A percentile compares a stretch with the other conserved stretches of the same genome.
phyloP scores from a whole-genome alignment of 2,329 filamentous ascomycete genomes.

The Uncinocarpus reesii region DNA sequence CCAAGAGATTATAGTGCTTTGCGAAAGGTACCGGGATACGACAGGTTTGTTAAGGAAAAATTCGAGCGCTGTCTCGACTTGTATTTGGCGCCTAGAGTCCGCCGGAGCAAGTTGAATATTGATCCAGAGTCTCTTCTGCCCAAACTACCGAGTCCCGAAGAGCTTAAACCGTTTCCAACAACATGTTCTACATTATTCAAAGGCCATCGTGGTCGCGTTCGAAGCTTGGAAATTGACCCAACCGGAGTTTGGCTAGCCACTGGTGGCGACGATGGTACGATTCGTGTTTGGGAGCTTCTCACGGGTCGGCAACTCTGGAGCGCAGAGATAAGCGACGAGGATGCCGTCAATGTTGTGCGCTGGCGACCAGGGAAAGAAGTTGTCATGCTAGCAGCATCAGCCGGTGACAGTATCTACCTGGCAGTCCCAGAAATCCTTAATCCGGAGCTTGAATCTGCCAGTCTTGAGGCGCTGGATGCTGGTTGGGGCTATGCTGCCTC shows the following conservation, averaged over 20 bases:
- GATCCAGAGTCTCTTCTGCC: conserved; percentile 86
- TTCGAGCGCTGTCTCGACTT: conserved; percentile 93
- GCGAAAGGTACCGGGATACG: conserved; percentile 85
- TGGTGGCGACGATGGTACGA: conserved; percentile 86
- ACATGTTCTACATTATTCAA: conserved; percentile 76
- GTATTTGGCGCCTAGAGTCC: conserved; percentile 83
- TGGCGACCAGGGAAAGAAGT: conserved; percentile 81
- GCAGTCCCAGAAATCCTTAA: conserved; percentile 64
- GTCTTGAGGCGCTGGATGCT: conserved; percentile 66
- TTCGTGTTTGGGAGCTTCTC: conserved; percentile 78
- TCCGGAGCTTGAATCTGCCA: conserved; percentile 62
- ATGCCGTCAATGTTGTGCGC: conserved; percentile 73
- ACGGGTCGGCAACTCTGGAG: conserved; percentile 84
- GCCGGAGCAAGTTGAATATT: conserved; percentile 91
- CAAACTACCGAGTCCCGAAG: conserved; percentile 84
- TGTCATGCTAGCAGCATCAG: conserved; percentile 70
- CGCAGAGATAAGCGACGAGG: conserved; percentile 62
- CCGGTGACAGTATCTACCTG: conserved; percentile 76
- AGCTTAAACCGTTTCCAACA: conserved; percentile 89
- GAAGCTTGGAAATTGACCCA: conserved; percentile 75
- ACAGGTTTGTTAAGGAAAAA: conserved; percentile 81
- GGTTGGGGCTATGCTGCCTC: conserved; percentile 89
- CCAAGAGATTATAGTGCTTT: conserved; percentile 73
- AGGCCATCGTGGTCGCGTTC: conserved; percentile 80
- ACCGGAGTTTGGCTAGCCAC: conserved; percentile 77